phyloP scores from a whole-genome alignment of 495 filamentous ascomycete species.

The Podospora pseudoanserina region DNA sequence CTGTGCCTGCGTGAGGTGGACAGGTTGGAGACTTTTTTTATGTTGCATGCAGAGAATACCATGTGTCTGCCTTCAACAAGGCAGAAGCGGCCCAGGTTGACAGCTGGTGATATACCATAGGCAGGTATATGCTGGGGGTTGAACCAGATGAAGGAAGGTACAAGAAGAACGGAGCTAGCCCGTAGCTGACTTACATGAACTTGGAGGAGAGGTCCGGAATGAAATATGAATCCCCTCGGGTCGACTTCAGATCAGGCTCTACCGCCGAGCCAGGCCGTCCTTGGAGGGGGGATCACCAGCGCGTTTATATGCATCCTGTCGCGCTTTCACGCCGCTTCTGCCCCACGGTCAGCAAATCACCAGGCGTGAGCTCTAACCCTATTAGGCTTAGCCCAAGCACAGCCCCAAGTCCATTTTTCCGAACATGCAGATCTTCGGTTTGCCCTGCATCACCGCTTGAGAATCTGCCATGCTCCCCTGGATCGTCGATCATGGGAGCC shows the following conservation, averaged over 20 bases:
- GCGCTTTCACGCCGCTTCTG: conserved; percentile 9
- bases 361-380: conserved; percentile 10
- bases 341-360: conserved; percentile 18
- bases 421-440: conserved; percentile 11
- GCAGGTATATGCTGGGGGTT: neutral
- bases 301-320: conserved; percentile 27
- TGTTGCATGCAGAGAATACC: neutral
- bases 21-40: neutral
- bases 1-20: neutral
- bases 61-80: neutral
- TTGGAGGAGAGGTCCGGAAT: neutral
- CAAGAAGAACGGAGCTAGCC: neutral
- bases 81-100: neutral
- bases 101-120: neutral
- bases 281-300: conserved; percentile 17
- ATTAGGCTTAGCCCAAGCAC: conserved; percentile 24
- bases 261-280: neutral
- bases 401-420: conserved; percentile 16
- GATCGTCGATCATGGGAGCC: neutral
- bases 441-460: conserved; percentile 5
- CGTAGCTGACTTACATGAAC: neutral
- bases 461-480: neutral
- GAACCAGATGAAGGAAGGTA: neutral
- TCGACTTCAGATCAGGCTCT: neutral
- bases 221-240: neutral